These are phyloP conservation scores for Hawksworthiomyces lignivorus DNA, from an alignment of 2,329 filamentous ascomycete species.

Conservation along the genomic window DNA sequence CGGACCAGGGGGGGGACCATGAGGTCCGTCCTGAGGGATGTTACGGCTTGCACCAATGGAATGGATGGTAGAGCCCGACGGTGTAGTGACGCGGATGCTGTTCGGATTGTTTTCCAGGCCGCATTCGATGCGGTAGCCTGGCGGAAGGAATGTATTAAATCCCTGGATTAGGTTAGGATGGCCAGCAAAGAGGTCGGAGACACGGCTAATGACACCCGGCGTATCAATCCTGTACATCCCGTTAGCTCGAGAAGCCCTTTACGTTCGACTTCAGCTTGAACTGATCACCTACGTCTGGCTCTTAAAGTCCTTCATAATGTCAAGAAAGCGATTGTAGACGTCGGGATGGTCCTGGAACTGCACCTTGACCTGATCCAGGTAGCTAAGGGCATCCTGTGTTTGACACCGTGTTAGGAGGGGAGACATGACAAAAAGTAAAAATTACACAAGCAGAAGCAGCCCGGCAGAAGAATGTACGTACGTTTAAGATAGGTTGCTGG, in stretches of 20 bases:
- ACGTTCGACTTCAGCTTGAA: no score
- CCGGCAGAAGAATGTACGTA: slow-evolving; percentile 29
- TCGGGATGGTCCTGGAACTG: slow-evolving; percentile 95
- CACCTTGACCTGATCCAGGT: slow-evolving; percentile 96
- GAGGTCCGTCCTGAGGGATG: slow-evolving; percentile 36
- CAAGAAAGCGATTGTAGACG: slow-evolving; percentile 92
- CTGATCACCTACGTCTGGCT: slow-evolving; percentile 69
- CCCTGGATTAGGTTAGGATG: slow-evolving; percentile 94
- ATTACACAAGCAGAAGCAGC: neutral
- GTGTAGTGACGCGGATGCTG: slow-evolving; percentile 91
- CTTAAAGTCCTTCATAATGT: slow-evolving; percentile 99
- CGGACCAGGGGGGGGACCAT: slow-evolving; percentile 27
- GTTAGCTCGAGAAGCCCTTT: no score
- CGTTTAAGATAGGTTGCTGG: slow-evolving; percentile 76
- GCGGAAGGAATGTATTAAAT: slow-evolving; percentile 95
- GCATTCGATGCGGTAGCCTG: slow-evolving; percentile 94
- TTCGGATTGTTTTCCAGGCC: slow-evolving; percentile 90
- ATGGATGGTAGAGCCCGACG: slow-evolving; percentile 92
- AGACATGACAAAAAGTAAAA: no score
- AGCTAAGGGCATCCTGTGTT: slow-evolving; percentile 67
- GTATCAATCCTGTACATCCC: slow-evolving; percentile 94
- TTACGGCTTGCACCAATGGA: slow-evolving; percentile 58
- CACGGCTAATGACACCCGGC: slow-evolving; percentile 91
- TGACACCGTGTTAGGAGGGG: neutral
- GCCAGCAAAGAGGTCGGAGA: slow-evolving; percentile 90